phyloP scores from a whole-genome alignment of 257 asterid genomes.

The Fraxinus cuspidata region DNA sequence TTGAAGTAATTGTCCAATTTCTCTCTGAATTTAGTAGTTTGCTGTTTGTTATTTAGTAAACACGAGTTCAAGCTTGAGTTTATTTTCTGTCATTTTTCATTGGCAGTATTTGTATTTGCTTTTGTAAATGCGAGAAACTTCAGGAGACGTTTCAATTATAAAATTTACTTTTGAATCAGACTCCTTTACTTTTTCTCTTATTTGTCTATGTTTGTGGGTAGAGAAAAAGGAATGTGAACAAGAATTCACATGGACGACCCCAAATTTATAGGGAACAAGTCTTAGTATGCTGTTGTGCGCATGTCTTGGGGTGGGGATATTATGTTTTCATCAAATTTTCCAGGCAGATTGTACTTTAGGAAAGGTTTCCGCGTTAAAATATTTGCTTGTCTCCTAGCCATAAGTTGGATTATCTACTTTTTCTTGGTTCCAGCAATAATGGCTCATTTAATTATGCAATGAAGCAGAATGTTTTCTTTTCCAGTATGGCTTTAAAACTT shows the following conservation, averaged over 20 bases:
- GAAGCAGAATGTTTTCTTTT: conserved; percentile 4
- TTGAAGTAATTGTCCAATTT: no score
- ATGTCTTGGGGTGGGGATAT: conserved; percentile 12
- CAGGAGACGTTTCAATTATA: background rate
- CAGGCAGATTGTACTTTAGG: conserved; percentile 15
- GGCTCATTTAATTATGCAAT: conserved; percentile 30
- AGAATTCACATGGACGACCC: background rate
- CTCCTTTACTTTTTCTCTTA: background rate
- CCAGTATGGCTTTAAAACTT: conserved; percentile 31
- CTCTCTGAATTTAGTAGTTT: background rate
- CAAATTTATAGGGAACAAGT: background rate
- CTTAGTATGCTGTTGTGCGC: background rate
- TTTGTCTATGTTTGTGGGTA: background rate
- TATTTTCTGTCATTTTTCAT: background rate
- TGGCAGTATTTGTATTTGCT: background rate
- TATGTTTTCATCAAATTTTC: conserved; percentile 18
- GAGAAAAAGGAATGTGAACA: background rate
- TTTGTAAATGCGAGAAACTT: background rate
- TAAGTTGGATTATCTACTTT: conserved; percentile 29
- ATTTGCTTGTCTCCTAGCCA: conserved; percentile 18
- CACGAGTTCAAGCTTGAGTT: background rate
- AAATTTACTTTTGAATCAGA: background rate
- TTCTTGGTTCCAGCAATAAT: conserved; percentile 26
- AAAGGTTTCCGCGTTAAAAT: conserved; percentile 11
- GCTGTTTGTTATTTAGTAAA: background rate